Percentiles rank a stretch among this genome's conserved stretches.
phyloP scores from a whole-genome alignment of 805 yeast species.

The Kodamaea nitidulidarum region DNA sequence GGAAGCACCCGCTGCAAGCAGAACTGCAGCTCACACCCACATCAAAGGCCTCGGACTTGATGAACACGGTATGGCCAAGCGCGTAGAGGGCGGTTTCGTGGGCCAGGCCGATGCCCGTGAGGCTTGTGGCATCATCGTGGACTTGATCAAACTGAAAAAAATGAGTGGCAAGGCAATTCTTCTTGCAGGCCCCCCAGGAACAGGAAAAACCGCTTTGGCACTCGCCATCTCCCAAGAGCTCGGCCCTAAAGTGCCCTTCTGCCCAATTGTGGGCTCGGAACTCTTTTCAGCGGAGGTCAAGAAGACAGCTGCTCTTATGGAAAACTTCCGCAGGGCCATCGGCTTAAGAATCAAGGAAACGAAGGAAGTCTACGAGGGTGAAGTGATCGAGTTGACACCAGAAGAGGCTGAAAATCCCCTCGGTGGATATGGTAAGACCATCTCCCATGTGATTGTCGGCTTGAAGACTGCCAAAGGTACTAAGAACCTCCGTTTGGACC shows the following conservation, averaged over 20 bases:
- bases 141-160: conserved; percentile 84
- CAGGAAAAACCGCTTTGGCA: conserved; percentile 97
- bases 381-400: conserved; percentile 91
- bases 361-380: conserved; percentile 97
- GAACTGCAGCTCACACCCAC: conserved; percentile 96
- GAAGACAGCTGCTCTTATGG: conserved; percentile 95
- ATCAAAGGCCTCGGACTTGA: conserved; percentile 93
- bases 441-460: conserved; percentile 90
- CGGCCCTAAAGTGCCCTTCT: conserved; percentile 96
- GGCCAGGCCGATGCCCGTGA: conserved; percentile 76
- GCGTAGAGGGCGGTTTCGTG: conserved; percentile 83
- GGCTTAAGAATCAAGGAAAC: conserved; percentile 95
- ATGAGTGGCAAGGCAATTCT: conserved; percentile 95
- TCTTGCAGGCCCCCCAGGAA: conserved; percentile 96
- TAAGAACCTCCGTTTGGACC: conserved; percentile 85
- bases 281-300: conserved; percentile 93
- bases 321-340: conserved; percentile 92
- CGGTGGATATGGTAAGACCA: conserved; percentile 97
- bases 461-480: conserved; percentile 90
- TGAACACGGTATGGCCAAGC: conserved; percentile 80
- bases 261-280: conserved; percentile 95
- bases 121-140: conserved; percentile 94
- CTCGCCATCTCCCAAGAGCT: conserved; percentile 92
- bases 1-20: conserved; percentile 48
- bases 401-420: conserved; percentile 95